Evolutionary conservation across 768 basidiomycete species (phyloP), one percentile per base, ranked within the genome.

Genomic region (Trametes maxima): DNA sequence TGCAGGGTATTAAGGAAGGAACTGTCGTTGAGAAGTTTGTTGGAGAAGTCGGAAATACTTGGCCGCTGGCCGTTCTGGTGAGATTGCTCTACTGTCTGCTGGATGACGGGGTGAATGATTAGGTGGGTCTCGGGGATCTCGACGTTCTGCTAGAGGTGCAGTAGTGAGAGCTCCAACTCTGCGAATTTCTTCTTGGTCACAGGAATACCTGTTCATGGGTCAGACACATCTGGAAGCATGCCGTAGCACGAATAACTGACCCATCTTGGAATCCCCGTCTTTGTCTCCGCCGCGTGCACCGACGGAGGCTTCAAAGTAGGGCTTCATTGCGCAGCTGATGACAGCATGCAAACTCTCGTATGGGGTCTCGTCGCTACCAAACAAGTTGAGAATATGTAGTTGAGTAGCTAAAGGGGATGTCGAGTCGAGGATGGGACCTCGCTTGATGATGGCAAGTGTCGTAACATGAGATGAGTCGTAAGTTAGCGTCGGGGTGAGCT

Each of bases 111-210:
- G 70, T 98, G 95, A 54, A 98, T 91, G 65, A 92, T 80, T 33
- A 98, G 86, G 67, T 94, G 89, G 4, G 94, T 96, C 74, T 98
- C 94, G 0, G 97, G 97, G 54, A 98, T 98, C 78, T 99, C 97
- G 64, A 98, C 96, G 68, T 99, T 99, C 75, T 98, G 97, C 70
- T 98, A 96, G 5, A 98, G 82, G 72, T 99, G 97, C 1, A 98
- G 79, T 16, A 98, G 78, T 2, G 94, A 95, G 11, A 98, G 77
- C 74, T 99, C 96, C 57, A 98, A 87, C 69, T 99, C 97, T 8
- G 97, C 96, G 70, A 98, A 98, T 76, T 98, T 98, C 81, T 95
- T 95, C 85, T 98, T 98, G 47, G 96, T 95, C 83, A 97, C 93
- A 2, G 97, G 97, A 59, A 99, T 98, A 51, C 88, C 88, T 85